Conservation (phyloP, 1,284 basidiomycete species). For the Cronartium ribicola region DNA sequence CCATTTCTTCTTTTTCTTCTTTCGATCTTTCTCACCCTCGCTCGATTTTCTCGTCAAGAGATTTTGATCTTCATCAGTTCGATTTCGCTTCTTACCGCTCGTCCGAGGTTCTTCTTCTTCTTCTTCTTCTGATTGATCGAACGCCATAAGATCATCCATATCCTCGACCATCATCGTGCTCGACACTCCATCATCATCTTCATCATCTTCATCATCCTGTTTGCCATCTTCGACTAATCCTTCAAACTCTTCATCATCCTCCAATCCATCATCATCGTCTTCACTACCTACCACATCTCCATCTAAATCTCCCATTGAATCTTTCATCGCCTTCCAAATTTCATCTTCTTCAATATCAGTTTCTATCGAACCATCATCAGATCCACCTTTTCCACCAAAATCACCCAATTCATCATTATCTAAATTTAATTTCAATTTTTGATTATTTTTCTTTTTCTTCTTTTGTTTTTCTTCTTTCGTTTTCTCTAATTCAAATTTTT, state of each 20-base stretch:
- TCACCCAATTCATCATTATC: slow-evolving; percentile 53
- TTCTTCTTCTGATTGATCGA: not conserved
- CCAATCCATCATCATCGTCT: slow-evolving; percentile 7
- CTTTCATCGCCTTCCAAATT: slow-evolving; percentile 55
- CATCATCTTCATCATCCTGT: slow-evolving; percentile 25
- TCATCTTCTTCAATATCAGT: slow-evolving; percentile 50
- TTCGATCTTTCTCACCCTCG: not conserved
- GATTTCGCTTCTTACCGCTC: not conserved
- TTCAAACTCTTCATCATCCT: not conserved
- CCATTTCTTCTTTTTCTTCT: slow-evolving; percentile 12
- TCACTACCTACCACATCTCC: slow-evolving; percentile 21
- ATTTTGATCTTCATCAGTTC: not conserved
- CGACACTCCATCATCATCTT: slow-evolving; percentile 17
- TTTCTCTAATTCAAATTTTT: slow-evolving; percentile 44
- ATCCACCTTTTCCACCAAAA: slow-evolving; percentile 49
- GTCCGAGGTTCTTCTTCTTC: not conserved
- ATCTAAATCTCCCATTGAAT: slow-evolving; percentile 49
- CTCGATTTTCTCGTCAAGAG: not conserved
- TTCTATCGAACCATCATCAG: slow-evolving; percentile 48
- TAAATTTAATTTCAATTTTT: slow-evolving; percentile 43
- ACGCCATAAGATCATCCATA: not conserved
- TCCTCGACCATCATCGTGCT: slow-evolving; percentile 7
- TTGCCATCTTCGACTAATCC: slow-evolving; percentile 12
- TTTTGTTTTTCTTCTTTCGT: slow-evolving; percentile 46
- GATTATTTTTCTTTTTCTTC: slow-evolving; percentile 44